phyloP scores from a whole-genome alignment of 306 rosid species.

The Fragaria vesca region DNA sequence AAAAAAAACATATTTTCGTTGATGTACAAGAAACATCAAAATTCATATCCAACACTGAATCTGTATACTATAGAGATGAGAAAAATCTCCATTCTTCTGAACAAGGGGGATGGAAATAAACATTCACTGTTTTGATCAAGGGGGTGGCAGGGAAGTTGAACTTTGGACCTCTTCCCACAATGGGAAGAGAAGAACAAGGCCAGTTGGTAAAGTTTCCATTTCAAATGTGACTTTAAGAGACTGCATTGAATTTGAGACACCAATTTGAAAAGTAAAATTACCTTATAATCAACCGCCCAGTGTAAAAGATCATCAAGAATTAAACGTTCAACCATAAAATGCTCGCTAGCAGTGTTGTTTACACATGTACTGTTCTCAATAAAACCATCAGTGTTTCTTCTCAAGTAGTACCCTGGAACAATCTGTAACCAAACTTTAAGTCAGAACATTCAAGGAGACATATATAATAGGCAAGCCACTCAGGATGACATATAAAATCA shows the following conservation, averaged over 20 bases:
- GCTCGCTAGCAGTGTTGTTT: conserved; percentile 96
- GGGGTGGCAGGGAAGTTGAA: not conserved
- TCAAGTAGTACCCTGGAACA: conserved; percentile 97
- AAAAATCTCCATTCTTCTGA: not conserved
- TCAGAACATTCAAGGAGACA: conserved; percentile 30
- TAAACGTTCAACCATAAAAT: conserved; percentile 89
- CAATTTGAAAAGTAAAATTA: conserved; percentile 31
- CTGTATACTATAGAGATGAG: not conserved
- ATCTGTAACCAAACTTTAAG: conserved; percentile 52
- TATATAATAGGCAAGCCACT: conserved; percentile 6
- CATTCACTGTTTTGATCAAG: not conserved
- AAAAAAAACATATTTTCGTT: not conserved
- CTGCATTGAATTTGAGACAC: conserved; percentile 10
- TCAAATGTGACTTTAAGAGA: conserved; percentile 19
- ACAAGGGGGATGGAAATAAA: not conserved
- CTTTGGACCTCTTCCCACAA: not conserved
- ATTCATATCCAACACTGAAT: not conserved
- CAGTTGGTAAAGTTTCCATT: not conserved
- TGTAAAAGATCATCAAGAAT: conserved; percentile 87
- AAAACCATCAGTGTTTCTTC: conserved; percentile 83
- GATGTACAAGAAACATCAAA: conserved; percentile 10
- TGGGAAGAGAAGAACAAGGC: conserved; percentile 10
- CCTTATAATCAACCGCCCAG: conserved; percentile 93
- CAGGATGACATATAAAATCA: conserved; percentile 24
- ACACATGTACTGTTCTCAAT: conserved; percentile 90